phyloP scores from a whole-genome alignment of 176 grass and related monocot species.

The Bromus sterilis region DNA sequence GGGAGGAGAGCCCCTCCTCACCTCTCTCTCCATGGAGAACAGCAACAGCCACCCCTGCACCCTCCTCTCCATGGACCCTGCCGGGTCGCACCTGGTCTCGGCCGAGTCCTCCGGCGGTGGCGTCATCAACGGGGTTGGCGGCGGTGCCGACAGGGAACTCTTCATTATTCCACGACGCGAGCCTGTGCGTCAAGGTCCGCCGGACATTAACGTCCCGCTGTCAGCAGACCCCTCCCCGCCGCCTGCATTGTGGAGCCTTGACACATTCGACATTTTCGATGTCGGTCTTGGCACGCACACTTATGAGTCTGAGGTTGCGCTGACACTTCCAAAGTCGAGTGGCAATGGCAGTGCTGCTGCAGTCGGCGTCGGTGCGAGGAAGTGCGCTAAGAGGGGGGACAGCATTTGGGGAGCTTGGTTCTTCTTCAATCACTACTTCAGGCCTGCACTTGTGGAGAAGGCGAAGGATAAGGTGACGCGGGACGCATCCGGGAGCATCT shows the following conservation, averaged over 20 bases:
- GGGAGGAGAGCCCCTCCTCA: conserved; percentile 68
- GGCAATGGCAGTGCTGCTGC: background rate
- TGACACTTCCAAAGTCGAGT: conserved; percentile 31
- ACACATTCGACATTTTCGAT: conserved; percentile 47
- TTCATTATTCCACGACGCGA: conserved; percentile 34
- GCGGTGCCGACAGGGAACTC: conserved; percentile 26
- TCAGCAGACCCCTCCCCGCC: conserved; percentile 39
- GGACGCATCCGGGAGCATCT: conserved; percentile 22
- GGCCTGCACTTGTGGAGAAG: conserved; percentile 44
- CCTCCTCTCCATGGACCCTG: conserved; percentile 67
- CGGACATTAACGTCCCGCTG: conserved; percentile 62
- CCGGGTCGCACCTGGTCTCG: conserved; percentile 15
- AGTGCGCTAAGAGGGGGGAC: conserved; percentile 56
- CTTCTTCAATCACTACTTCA: conserved; percentile 75
- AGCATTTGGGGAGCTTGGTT: conserved; percentile 75
- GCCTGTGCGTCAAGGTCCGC: conserved; percentile 21
- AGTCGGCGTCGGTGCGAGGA: conserved; percentile 21
- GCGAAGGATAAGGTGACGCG: conserved; percentile 33
- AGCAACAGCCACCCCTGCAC: conserved; percentile 49
- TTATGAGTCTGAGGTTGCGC: conserved; percentile 42
- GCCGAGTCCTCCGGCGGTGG: background rate
- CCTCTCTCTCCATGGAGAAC: conserved; percentile 67
- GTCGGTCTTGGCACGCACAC: conserved; percentile 46
- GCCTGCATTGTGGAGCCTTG: conserved; percentile 16
- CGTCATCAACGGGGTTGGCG: background rate